Evolutionary conservation across 2,329 filamentous ascomycete genomes (phyloP).

Genomic region (Aureobasidium zeae): DNA sequence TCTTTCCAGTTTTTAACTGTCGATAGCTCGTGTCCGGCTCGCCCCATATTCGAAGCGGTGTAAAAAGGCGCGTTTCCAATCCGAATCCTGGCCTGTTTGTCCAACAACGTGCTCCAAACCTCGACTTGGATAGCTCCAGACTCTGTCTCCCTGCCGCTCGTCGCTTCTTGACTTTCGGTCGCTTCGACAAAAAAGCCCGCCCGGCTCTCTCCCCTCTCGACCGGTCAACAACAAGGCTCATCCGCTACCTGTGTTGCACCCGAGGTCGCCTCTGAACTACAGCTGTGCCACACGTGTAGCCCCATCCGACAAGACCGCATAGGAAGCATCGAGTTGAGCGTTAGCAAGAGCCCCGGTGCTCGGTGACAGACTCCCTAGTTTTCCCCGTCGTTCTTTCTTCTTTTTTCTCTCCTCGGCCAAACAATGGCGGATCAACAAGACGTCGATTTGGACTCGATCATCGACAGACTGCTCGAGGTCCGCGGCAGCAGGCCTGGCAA

Average conservation of each 20-base stretch:
- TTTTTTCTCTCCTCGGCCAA: no score
- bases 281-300: constrained; percentile 14
- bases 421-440: constrained; percentile 71
- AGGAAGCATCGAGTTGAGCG: constrained; percentile 14
- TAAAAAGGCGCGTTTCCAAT: constrained; percentile 5
- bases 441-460: constrained; percentile 98
- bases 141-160: not conserved
- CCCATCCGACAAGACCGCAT: constrained; percentile 3
- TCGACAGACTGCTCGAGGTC: constrained; percentile 94
- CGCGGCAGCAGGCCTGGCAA: constrained; percentile 96
- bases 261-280: constrained; percentile 5
- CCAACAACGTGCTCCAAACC: not conserved
- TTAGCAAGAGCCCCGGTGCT: constrained; percentile 25
- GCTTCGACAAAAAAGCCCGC: not conserved
- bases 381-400: constrained; percentile 10
- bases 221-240: constrained; percentile 7
- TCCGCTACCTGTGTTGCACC: constrained; percentile 7
- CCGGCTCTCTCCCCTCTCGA: not conserved
- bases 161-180: not conserved
- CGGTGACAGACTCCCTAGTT: constrained; percentile 17
- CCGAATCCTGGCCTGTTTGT: not conserved
- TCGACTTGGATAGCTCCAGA: not conserved
- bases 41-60: not conserved
- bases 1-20: not conserved
- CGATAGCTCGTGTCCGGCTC: not conserved